Evolutionary conservation across 176 grass and related monocot genomes (phyloP).

Genomic region (Thinopyrum elongatum): DNA sequence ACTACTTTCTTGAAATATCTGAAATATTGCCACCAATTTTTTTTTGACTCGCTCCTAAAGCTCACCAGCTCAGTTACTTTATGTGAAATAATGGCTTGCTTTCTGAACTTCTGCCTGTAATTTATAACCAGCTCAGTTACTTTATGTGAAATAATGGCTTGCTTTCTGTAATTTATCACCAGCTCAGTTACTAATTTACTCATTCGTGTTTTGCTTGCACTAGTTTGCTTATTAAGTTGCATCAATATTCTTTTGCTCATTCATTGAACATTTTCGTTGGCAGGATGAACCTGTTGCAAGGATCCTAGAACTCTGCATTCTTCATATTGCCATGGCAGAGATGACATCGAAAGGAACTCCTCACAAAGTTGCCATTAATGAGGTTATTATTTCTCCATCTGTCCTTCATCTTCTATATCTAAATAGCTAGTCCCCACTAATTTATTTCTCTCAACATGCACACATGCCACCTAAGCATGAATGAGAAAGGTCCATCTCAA

Average conservation of each 20-base stretch:
- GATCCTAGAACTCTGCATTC: constrained; percentile 94
- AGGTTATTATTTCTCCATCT: constrained; percentile 40
- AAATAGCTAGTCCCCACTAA: too few species aligned
- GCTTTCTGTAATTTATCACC: background rate
- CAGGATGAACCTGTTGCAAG: constrained; percentile 85
- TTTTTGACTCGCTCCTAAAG: background rate
- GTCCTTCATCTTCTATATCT: background rate
- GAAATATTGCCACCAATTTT: background rate
- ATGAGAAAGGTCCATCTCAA: too few species aligned
- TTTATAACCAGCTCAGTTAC: background rate
- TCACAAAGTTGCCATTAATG: constrained; percentile 92
- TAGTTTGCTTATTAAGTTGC: background rate
- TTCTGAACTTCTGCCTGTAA: background rate
- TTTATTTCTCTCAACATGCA: too few species aligned
- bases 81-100: background rate
- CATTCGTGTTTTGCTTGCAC: background rate
- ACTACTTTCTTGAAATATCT: constrained; percentile 20
- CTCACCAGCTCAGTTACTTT: background rate
- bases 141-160: background rate
- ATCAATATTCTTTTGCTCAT: background rate
- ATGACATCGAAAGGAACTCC: constrained; percentile 81
- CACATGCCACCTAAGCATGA: too few species aligned
- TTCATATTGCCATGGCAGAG: constrained; percentile 98
- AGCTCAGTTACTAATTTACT: background rate
- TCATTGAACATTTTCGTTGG: background rate